Evolutionary conservation across 495 filamentous ascomycete genomes (phyloP), one percentile per base, ranked within the genome.

Genomic region (Tuber melanosporum): DNA sequence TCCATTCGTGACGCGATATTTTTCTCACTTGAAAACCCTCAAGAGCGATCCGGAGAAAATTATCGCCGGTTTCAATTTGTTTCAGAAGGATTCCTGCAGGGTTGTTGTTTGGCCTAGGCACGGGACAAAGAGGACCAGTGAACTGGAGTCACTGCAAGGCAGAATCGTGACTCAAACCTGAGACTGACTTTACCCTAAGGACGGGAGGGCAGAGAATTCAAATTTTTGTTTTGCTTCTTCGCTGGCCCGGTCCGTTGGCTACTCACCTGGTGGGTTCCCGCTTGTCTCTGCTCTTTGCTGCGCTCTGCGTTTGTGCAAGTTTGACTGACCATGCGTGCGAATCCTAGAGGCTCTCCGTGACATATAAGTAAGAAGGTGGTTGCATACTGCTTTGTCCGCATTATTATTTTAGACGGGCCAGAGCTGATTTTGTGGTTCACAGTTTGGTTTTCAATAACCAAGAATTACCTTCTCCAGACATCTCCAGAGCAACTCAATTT

Each of bases 51-150:
- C 71, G 73, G 77, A 71, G 39, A 71, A 57, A 46, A 71, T 42
- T 73, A 73, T 49, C 74, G 66, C 70, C 72, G 77, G 77, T 79
- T 62, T 36, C 62, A 57, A 52, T 78, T 66, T 73, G 75, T 71
- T 79, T 80, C 77, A 70, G 78, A 72, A 79, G 78, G 78, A 62
- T 80, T 80, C 73, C 78, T 80, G 78, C 78, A 80, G 78, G 78
- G 77, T 79, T 73, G 46, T 42, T 73, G 46, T 71, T 80, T 80
- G 71, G 71, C 76, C 75, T 71, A 77, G 66, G 77, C 75, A 70
- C 71, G 73, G 78, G 76, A 80, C 78, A 80, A 80, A 80, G 78
- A 73, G 73, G 71, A 74, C 42, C 32, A 71, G 47, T 47, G 74
- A 77, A 76, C 66, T 62, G 47, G 78, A 74, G 78, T 72, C 77